phyloP scores from a whole-genome alignment of 305 asterid genomes.

The Coffea humblotiana region DNA sequence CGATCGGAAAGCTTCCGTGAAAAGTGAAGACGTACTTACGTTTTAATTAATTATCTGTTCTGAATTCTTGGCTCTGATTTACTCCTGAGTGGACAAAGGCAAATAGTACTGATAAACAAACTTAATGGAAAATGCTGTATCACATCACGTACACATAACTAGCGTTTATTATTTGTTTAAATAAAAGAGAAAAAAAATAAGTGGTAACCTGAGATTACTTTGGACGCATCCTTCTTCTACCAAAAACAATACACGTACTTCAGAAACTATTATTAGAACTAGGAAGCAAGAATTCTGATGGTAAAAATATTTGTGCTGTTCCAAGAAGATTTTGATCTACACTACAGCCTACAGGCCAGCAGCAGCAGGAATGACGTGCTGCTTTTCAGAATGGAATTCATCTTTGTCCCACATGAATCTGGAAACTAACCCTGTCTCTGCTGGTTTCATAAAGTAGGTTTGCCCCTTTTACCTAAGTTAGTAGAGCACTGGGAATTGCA shows the following conservation, averaged over 20 bases:
- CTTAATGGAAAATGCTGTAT: too few species aligned
- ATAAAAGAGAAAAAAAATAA: too few species aligned
- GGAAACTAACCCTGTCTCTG: constrained; percentile 1
- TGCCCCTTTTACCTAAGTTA: background rate
- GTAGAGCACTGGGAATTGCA: background rate
- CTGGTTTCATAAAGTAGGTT: constrained; percentile 7
- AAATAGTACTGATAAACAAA: too few species aligned
- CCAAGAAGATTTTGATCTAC: background rate
- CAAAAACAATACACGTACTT: too few species aligned
- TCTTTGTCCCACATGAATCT: constrained; percentile 9
- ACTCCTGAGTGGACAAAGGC: too few species aligned
- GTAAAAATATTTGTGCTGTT: background rate
- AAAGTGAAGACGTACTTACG: background rate
- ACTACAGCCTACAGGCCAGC: background rate
- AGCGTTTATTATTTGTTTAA: too few species aligned
- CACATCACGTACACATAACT: too few species aligned
- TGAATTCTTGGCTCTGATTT: background rate
- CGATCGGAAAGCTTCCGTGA: constrained; percentile 4
- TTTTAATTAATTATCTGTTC: background rate
- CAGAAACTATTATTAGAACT: too few species aligned
- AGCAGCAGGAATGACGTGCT: background rate
- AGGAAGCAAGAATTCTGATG: background rate
- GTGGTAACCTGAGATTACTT: too few species aligned
- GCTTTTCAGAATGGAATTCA: background rate
- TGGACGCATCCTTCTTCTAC: too few species aligned